phyloP scores from a whole-genome alignment of 495 filamentous ascomycete genomes.

The Jackrogersella minutella region DNA sequence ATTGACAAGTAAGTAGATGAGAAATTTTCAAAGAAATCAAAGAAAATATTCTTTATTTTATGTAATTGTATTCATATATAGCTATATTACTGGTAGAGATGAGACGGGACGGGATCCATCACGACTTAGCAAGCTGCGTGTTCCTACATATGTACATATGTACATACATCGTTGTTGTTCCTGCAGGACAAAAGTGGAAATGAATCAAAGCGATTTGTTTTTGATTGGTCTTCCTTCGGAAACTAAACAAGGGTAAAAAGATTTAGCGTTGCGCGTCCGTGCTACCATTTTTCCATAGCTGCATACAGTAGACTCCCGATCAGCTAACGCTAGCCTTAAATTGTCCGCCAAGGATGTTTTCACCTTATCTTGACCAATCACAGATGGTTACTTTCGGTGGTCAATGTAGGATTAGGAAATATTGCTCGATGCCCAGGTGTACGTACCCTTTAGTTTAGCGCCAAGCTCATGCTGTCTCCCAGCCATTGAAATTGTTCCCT shows the following conservation, averaged over 20 bases:
- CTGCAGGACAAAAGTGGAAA: slow-evolving; percentile 35
- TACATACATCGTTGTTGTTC: slow-evolving; percentile 31
- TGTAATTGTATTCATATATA: background rate
- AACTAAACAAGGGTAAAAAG: background rate
- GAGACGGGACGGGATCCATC: background rate
- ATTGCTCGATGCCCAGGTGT: background rate
- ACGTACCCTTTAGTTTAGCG: slow-evolving; percentile 7
- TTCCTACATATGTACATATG: slow-evolving; percentile 23
- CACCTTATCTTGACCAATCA: slow-evolving; percentile 20
- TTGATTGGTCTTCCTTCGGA: slow-evolving; percentile 25
- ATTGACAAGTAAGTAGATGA: background rate
- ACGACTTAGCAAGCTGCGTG: slow-evolving; percentile 20
- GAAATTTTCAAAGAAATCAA: background rate
- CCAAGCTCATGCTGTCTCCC: slow-evolving; percentile 4
- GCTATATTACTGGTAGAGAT: background rate
- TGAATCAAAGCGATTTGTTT: background rate
- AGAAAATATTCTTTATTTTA: slow-evolving; percentile 1
- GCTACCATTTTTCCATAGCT: slow-evolving; percentile 21
- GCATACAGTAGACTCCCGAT: slow-evolving; percentile 35
- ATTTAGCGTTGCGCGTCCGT: slow-evolving; percentile 7
- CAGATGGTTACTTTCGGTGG: background rate
- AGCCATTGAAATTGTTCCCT: slow-evolving; percentile 1
- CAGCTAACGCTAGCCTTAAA: slow-evolving; percentile 14
- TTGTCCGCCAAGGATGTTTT: background rate
- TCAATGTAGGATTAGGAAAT: slow-evolving; percentile 23